Evolutionary conservation across 768 basidiomycete species (phyloP), one percentile per base, ranked within the genome.

Genomic region (Cyathus striatus): DNA sequence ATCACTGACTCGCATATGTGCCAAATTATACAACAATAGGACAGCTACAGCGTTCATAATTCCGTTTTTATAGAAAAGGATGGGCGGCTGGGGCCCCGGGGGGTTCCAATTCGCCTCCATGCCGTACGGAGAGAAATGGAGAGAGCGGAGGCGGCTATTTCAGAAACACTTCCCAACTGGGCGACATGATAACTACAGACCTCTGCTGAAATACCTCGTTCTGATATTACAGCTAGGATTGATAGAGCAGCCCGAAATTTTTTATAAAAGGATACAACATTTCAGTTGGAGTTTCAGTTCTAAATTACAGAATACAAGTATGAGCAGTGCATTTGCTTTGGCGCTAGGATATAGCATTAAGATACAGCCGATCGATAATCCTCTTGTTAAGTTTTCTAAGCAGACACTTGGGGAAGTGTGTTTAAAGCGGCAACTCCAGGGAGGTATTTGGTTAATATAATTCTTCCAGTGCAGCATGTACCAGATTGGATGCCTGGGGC

Each of bases 11-110:
- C n/a, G n/a, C n/a, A n/a, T n/a, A n/a, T n/a, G n/a, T n/a, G n/a
- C n/a, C n/a, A n/a, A n/a, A n/a, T n/a, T n/a, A n/a, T n/a, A n/a
- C n/a, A n/a, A n/a, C n/a, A n/a, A n/a, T n/a, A n/a, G n/a, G n/a
- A n/a, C n/a, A n/a, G n/a, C n/a, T n/a, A n/a, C n/a, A n/a, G n/a
- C n/a, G n/a, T n/a, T n/a, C n/a, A n/a, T n/a, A n/a, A n/a, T n/a
- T n/a, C n/a, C n/a, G n/a, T n/a, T n/a, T n/a, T n/a, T n/a, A n/a
- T n/a, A n/a, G n/a, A n/a, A n/a, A n/a, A n/a, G n/a, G n/a, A n/a
- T n/a, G 65, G 18, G 50, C 9, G 12, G 30, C 30, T 10, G 30
- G 16, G 30, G n/a, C n/a, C n/a, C n/a, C n/a, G n/a, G 30, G 30
- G 30, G 30, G 17, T 32, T 13, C 30, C 30, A 32, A 16, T 32